A percentile compares a stretch with the other conserved stretches of the same genome.
phyloP scores from a whole-genome alignment of 805 yeast species.

The Brettanomyces anomalus region DNA sequence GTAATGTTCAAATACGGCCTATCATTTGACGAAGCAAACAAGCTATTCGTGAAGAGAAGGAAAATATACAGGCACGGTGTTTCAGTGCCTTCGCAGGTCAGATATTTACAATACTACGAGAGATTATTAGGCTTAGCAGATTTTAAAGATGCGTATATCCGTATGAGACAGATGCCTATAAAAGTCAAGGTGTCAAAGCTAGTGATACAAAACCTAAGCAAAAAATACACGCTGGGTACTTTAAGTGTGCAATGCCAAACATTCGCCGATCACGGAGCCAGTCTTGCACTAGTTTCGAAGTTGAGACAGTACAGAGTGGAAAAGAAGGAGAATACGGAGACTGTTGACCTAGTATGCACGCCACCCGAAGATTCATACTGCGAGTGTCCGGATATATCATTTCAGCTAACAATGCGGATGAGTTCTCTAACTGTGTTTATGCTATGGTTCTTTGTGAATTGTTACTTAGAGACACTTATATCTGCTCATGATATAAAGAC shows the following conservation, averaged over 20 bases:
- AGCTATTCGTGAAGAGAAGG: slow-evolving; percentile 45
- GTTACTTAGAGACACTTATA: slow-evolving; percentile 5
- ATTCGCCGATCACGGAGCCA: not conserved
- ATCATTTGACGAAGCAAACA: slow-evolving; percentile 38
- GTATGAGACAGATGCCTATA: slow-evolving; percentile 3
- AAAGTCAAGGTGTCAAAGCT: slow-evolving; percentile 4
- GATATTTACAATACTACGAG: slow-evolving; percentile 52
- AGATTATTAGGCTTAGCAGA: slow-evolving; percentile 4
- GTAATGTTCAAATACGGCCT: slow-evolving; percentile 40
- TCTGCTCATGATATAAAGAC: not conserved
- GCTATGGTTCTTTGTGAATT: slow-evolving; percentile 11
- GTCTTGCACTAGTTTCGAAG: not conserved
- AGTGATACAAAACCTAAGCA: slow-evolving; percentile 2
- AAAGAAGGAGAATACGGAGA: not conserved
- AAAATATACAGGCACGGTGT: slow-evolving; percentile 56
- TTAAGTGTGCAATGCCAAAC: not conserved
- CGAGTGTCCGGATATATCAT: slow-evolving; percentile 5
- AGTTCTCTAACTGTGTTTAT: slow-evolving; percentile 7
- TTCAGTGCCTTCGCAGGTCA: slow-evolving; percentile 57
- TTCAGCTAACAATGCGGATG: slow-evolving; percentile 7
- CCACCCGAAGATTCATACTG: not conserved
- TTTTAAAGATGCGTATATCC: slow-evolving; percentile 4
- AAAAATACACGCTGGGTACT: not conserved
- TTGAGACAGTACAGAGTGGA: not conserved
- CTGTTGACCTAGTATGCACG: not conserved